These are phyloP conservation scores for Rutstroemia sydowiana DNA, from an alignment of 2,329 filamentous ascomycete genomes.

Conservation along the genomic window DNA sequence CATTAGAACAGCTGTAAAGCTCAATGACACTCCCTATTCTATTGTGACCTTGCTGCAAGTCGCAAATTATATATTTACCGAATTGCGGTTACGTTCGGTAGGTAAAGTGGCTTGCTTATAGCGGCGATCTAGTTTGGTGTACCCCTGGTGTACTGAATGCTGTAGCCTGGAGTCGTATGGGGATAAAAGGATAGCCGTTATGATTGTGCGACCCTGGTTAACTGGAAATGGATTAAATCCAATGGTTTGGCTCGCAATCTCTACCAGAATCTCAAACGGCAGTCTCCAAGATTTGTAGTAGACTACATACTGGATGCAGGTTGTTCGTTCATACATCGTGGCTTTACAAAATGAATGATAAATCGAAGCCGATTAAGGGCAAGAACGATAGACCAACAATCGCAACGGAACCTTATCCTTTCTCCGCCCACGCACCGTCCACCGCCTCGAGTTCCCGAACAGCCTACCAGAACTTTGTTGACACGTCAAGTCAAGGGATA, in stretches of 20 bases:
- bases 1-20: too few species aligned
- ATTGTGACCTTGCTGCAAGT: too few species aligned
- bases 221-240: slow-evolving; percentile 2
- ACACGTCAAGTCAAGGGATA: slow-evolving; percentile 1
- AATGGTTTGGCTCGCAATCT: neutral
- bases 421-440: neutral
- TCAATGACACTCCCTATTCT: too few species aligned
- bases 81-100: neutral
- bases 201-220: neutral
- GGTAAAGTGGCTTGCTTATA: neutral
- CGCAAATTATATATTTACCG: too few species aligned
- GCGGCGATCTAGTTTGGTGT: neutral
- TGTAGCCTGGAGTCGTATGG: neutral
- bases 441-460: neutral
- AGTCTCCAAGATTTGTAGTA: neutral
- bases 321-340: neutral
- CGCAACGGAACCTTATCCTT: neutral
- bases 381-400: neutral
- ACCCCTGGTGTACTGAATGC: neutral
- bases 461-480: neutral
- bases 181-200: neutral
- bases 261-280: neutral
- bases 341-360: neutral
- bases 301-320: neutral
- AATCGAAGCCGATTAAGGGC: neutral